phyloP scores from a whole-genome alignment of 2,329 filamentous ascomycete species.

The Beauveria sp. region DNA sequence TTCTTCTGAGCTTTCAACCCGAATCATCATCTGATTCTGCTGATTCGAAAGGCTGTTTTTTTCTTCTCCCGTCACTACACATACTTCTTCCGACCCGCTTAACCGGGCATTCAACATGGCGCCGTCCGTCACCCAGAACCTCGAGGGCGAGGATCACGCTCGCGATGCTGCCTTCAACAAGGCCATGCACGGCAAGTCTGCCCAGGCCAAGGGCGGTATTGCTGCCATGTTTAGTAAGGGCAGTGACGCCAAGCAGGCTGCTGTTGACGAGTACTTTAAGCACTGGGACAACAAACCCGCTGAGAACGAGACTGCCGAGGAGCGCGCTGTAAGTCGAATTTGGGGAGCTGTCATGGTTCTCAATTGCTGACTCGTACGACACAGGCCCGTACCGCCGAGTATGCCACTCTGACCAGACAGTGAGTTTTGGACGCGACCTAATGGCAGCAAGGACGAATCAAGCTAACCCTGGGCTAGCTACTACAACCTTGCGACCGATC shows the following conservation, averaged over 20 bases:
- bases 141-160: constrained; percentile 75
- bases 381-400: constrained; percentile 65
- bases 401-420: constrained; percentile 89
- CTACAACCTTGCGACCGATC: constrained; percentile 93
- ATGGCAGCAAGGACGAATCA: neutral
- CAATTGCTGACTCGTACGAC: constrained; percentile 34
- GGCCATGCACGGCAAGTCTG: constrained; percentile 70
- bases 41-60: neutral
- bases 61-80: neutral
- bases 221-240: constrained; percentile 83
- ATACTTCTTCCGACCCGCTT: neutral
- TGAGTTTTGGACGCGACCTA: constrained; percentile 37
- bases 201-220: constrained; percentile 64
- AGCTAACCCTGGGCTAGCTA: constrained; percentile 48
- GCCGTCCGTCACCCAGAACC: constrained; percentile 33
- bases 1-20: neutral
- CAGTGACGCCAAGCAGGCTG: constrained; percentile 63
- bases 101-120: constrained; percentile 35
- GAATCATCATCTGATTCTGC: neutral
- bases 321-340: constrained; percentile 57
- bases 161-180: constrained; percentile 90
- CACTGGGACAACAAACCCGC: constrained; percentile 85
- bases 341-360: constrained; percentile 10
- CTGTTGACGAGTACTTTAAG: constrained; percentile 90
- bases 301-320: constrained; percentile 73